These are phyloP conservation scores for Metschnikowia hibisci DNA, from an alignment of 805 yeast genomes.

Conservation along the genomic window DNA sequence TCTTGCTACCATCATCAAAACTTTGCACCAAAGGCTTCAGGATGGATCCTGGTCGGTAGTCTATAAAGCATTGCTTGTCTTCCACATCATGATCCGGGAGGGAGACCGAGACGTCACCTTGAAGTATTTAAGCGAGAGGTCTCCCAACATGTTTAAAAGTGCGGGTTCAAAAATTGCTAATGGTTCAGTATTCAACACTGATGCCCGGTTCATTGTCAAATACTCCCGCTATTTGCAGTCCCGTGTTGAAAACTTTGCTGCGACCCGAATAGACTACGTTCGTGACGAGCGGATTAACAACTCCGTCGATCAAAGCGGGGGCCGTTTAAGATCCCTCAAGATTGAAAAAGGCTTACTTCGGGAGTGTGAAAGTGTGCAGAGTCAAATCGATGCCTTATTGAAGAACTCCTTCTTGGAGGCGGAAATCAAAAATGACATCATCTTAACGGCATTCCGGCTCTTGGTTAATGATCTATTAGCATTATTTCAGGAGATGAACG, in stretches of 20 bases:
- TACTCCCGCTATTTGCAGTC: slow-evolving; percentile 69
- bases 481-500: slow-evolving; percentile 85
- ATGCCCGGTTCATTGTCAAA: slow-evolving; percentile 53
- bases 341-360: slow-evolving; percentile 79
- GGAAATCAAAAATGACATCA: slow-evolving; percentile 80
- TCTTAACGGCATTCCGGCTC: slow-evolving; percentile 79
- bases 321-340: slow-evolving; percentile 58
- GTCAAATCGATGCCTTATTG: slow-evolving; percentile 71
- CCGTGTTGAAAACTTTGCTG: slow-evolving; percentile 66
- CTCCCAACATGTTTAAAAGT: slow-evolving; percentile 48
- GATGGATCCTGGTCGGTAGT: slow-evolving; percentile 91
- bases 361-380: slow-evolving; percentile 80
- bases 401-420: slow-evolving; percentile 71
- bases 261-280: slow-evolving; percentile 69
- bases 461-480: slow-evolving; percentile 86
- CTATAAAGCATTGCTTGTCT: slow-evolving; percentile 76
- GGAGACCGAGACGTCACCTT: slow-evolving; percentile 79
- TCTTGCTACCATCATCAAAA: slow-evolving; percentile 64
- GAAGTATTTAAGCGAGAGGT: slow-evolving; percentile 47
- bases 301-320: slow-evolving; percentile 45
- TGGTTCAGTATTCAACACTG: slow-evolving; percentile 39
- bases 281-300: slow-evolving; percentile 57
- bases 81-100: slow-evolving; percentile 89
- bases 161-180: slow-evolving; percentile 36
- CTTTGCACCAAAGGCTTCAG: slow-evolving; percentile 57